Evolutionary conservation across 139 green algal species (phyloP).

Genomic region (Chlamydomonas incerta): DNA sequence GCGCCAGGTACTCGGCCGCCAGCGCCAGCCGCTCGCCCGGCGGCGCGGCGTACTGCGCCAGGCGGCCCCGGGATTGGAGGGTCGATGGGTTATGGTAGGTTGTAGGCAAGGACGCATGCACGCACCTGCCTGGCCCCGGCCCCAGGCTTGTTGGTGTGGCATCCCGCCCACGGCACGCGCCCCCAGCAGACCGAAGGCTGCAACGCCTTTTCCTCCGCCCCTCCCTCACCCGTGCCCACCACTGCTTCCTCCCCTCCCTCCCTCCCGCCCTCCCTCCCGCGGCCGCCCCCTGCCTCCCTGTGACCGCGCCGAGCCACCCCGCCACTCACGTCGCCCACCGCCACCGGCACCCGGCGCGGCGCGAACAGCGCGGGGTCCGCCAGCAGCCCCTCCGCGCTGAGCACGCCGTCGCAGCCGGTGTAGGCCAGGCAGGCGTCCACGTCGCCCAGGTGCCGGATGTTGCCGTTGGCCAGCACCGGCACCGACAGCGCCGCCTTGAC

Average conservation of each 20-base stretch:
- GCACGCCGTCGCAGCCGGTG: slow-evolving; percentile 87
- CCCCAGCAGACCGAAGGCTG: too few species aligned
- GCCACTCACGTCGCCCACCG: slow-evolving; percentile 13
- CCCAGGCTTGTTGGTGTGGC: too few species aligned
- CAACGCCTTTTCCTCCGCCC: too few species aligned
- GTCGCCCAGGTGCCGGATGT: slow-evolving; percentile 81
- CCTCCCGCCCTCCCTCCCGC: not conserved
- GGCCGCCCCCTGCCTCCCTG: not conserved
- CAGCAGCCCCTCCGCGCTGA: slow-evolving; percentile 90
- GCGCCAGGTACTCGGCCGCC: slow-evolving; percentile 90
- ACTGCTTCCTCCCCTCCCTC: too few species aligned
- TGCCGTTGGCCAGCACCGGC: slow-evolving; percentile 92
- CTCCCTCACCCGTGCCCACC: too few species aligned
- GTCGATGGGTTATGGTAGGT: too few species aligned
- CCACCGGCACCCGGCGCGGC: slow-evolving; percentile 13
- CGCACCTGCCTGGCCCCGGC: too few species aligned
- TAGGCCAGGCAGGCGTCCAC: slow-evolving; percentile 77
- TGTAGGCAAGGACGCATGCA: too few species aligned
- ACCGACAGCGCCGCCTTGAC: slow-evolving; percentile 70
- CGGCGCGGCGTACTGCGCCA: slow-evolving; percentile 22
- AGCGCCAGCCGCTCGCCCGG: slow-evolving; percentile 63
- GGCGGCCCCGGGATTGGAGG: too few species aligned
- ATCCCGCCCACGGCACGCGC: too few species aligned
- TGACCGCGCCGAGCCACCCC: not conserved
- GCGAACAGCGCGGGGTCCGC: slow-evolving; percentile 88